Base-by-base conservation (phyloP, 2,329 filamentous ascomycete species). In the Monosporascus sp. region DNA sequence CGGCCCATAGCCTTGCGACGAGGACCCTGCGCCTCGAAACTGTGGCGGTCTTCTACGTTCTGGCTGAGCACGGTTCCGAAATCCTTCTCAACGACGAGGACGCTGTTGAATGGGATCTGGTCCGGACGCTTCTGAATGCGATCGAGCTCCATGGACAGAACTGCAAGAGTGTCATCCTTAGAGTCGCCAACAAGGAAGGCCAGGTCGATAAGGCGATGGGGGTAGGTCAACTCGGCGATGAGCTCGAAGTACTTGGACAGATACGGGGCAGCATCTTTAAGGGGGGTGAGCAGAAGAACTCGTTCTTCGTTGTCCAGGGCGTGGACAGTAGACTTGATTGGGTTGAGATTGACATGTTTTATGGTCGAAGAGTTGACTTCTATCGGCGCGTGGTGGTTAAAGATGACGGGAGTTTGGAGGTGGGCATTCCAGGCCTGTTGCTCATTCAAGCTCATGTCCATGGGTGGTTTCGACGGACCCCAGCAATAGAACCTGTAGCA, bases 121-220 rank as follows among this genome's bases (percentile, higher is more conserved):
- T 94, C 90, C 24, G 84, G 81, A 57, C 87, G 84, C 64, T 86
- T 87, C 73, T 99, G 94, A 52, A 97, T 84, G 52, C 93, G 85
- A 60, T 96, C 87, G 56, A 97, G 78, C 73, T 99, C 94, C 57
- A 86, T 84, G 3, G 89, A 81, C 44, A 99, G 81, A 8, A 91
- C 83, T n/a, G 90, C 91, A 46, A 96, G 76, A 1, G 94, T 99
- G 65, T 97, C 92, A 68, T 99, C 94, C 41, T 79, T 84, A 52
- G 89, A 93, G 71, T 99, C 94, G 61, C 91, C 90, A 52, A 99
- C 91, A 26, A 99, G 83, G 75, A 99, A 99, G 24, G 85, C 94
- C 50, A 99, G 80, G 69, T 99, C 94, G 67, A 99, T 97, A 53
- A 99, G 81, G 59, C 94, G 82, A 73, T 99, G 94, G 14, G 94